These are phyloP conservation scores for Micractinium conductrix DNA, from an alignment of 139 green algal genomes.

Conservation along the genomic window DNA sequence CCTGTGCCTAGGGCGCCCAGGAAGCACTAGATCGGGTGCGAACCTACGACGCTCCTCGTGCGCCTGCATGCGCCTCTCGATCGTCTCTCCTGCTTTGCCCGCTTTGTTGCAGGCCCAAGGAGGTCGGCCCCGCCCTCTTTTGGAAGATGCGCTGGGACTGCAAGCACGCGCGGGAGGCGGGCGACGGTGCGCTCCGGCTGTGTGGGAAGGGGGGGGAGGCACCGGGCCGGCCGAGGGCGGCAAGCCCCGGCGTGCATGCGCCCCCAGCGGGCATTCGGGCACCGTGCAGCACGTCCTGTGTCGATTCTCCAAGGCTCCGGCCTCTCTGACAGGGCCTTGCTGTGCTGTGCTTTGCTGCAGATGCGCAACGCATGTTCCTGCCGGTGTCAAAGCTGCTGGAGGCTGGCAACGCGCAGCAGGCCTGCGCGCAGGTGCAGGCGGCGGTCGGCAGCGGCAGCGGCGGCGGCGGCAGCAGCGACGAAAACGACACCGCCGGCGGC, in stretches of 20 bases:
- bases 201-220: background rate
- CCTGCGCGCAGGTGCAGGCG: background rate
- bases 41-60: background rate
- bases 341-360: background rate
- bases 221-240: background rate
- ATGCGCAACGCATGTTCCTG: slow-evolving; percentile 8
- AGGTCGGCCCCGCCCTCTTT: background rate
- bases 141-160: slow-evolving; percentile 15
- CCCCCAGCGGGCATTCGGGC: no score
- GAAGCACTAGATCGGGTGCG: background rate
- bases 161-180: background rate
- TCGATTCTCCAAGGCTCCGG: background rate
- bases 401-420: background rate
- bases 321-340: background rate
- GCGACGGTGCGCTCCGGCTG: background rate
- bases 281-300: background rate
- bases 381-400: background rate
- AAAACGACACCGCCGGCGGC: background rate
- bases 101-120: slow-evolving; percentile 2
- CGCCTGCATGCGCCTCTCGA: background rate
- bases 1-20: no score
- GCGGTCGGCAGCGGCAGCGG: background rate
- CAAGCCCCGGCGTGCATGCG: background rate
- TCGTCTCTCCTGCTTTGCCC: background rate
- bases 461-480: background rate